These are phyloP conservation scores for Cyclotella distinguenda DNA, from an alignment of 108 stramenopile genomes.

Conservation along the genomic window DNA sequence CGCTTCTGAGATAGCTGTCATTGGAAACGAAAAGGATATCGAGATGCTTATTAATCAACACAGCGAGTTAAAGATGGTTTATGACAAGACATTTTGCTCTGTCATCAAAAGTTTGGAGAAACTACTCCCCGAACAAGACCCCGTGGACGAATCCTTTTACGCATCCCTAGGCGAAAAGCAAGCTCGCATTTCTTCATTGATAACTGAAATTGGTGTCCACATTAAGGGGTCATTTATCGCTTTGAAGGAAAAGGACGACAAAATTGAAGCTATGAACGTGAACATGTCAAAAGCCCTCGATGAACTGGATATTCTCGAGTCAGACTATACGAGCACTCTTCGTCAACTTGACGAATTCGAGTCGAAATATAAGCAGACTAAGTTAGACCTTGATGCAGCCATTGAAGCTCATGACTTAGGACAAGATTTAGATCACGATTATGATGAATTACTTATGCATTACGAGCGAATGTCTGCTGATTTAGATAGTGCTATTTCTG, in stretches of 20 bases:
- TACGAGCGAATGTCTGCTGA: constrained; percentile 21
- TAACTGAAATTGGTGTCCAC: constrained; percentile 3
- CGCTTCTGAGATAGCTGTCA: background rate
- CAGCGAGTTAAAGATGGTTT: background rate
- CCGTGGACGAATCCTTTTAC: background rate
- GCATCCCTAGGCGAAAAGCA: constrained; percentile 13
- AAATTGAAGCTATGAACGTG: constrained; percentile 18
- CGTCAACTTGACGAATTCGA: constrained; percentile 24
- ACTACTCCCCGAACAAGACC: background rate
- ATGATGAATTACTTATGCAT: constrained; percentile 29
- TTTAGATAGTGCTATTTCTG: background rate
- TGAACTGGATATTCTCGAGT: constrained; percentile 25
- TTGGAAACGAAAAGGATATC: background rate
- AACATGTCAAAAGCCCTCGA: constrained; percentile 23
- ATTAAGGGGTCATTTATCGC: background rate
- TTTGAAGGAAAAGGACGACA: constrained; percentile 14
- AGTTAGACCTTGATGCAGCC: constrained; percentile 18
- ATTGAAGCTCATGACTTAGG: constrained; percentile 4
- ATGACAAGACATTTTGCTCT: background rate
- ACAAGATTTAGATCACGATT: constrained; percentile 22
- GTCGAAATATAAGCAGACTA: constrained; percentile 27
- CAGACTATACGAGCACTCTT: no score
- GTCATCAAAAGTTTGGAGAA: constrained; percentile 7
- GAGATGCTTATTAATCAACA: background rate
- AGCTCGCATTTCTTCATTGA: constrained; percentile 6